Percentiles rank a stretch among this genome's conserved stretches.
Conservation (phyloP, 169 alveolate genomes). For the Eimeria brunetti region DNA sequence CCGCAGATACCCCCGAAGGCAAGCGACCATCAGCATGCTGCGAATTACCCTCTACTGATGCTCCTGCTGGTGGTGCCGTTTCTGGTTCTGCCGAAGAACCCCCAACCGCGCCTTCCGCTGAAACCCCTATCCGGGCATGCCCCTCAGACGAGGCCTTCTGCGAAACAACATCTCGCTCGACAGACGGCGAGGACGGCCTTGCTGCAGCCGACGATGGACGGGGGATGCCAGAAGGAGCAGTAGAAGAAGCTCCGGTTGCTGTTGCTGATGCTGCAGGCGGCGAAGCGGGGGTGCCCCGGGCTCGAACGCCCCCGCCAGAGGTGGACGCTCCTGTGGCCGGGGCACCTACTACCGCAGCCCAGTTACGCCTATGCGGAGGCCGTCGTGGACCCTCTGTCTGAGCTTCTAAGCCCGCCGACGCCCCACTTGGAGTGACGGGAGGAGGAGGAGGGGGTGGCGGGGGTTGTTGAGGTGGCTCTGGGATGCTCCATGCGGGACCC, state of each 20-base stretch:
- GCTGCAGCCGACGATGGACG: slow-evolving; percentile 69
- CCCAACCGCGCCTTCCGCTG: not conserved
- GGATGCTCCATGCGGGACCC: slow-evolving; percentile 28
- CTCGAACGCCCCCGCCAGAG: slow-evolving; percentile 27
- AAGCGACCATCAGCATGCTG: not conserved
- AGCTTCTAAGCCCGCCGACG: slow-evolving; percentile 1
- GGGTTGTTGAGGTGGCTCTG: slow-evolving; percentile 46
- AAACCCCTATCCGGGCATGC: slow-evolving; percentile 22
- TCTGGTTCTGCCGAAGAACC: slow-evolving; percentile 21
- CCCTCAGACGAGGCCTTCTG: slow-evolving; percentile 51
- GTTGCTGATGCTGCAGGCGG: slow-evolving; percentile 34
- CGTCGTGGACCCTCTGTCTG: slow-evolving; percentile 60
- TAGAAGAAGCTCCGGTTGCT: slow-evolving; percentile 4
- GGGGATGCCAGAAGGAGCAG: not conserved
- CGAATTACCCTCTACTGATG: not conserved
- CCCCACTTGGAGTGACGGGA: slow-evolving; percentile 47
- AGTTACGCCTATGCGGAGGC: slow-evolving; percentile 53
- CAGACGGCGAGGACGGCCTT: slow-evolving; percentile 30
- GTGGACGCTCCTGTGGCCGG: slow-evolving; percentile 39
- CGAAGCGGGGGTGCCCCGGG: slow-evolving; percentile 40
- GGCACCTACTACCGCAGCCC: slow-evolving; percentile 75
- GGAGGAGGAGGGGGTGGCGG: slow-evolving; percentile 75
- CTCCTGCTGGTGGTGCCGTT: not conserved
- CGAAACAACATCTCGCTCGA: not conserved
- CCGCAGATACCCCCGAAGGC: slow-evolving; percentile 42